phyloP scores from a whole-genome alignment of 805 yeast genomes.

The Kluyveromyces starmeri region DNA sequence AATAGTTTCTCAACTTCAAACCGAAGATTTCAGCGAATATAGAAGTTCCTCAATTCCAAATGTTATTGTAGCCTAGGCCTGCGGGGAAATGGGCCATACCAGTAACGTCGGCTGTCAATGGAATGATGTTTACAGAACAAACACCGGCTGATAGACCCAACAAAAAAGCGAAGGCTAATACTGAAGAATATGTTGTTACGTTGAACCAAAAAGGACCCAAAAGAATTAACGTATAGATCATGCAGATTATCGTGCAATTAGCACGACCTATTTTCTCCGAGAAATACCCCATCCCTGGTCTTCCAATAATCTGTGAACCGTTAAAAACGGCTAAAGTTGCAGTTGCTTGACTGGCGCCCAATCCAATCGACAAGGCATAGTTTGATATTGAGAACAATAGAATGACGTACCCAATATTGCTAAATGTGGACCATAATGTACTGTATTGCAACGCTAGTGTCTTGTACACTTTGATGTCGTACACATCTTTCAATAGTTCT shows the following conservation, averaged over 20 bases:
- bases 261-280: slow-evolving; percentile 40
- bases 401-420: slow-evolving; percentile 34
- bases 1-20: slow-evolving; percentile 30
- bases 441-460: slow-evolving; percentile 27
- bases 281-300: slow-evolving; percentile 38
- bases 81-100: slow-evolving; percentile 28
- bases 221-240: slow-evolving; percentile 26
- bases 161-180: slow-evolving; percentile 30
- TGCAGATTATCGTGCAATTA: slow-evolving; percentile 33
- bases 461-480: slow-evolving; percentile 26
- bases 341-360: slow-evolving; percentile 35
- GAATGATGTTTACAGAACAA: slow-evolving; percentile 24
- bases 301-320: slow-evolving; percentile 39
- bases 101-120: slow-evolving; percentile 28
- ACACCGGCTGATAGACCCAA: slow-evolving; percentile 34
- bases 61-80: slow-evolving; percentile 21
- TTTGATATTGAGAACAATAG: slow-evolving; percentile 39
- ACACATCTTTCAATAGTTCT: slow-evolving; percentile 29
- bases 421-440: slow-evolving; percentile 31
- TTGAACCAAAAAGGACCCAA: slow-evolving; percentile 36
- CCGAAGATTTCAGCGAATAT: slow-evolving; percentile 42
- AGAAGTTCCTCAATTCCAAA: slow-evolving; percentile 19
- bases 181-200: slow-evolving; percentile 25
- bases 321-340: slow-evolving; percentile 38
- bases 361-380: slow-evolving; percentile 41